phyloP scores from a whole-genome alignment of 2,329 filamentous ascomycete genomes.

The Myriosclerotinia scirpicola region DNA sequence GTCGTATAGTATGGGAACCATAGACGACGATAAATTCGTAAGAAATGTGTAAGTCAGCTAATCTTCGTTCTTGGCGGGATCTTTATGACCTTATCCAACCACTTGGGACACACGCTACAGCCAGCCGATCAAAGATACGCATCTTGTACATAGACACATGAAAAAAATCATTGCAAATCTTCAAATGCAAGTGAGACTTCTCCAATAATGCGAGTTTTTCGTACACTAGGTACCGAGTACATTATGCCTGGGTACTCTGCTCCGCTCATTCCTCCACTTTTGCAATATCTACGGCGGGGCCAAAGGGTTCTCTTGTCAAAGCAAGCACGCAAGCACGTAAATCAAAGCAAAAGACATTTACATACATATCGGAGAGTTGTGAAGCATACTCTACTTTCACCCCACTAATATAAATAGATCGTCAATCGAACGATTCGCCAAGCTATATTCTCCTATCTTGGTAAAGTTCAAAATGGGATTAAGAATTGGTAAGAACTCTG shows the following conservation, averaged over 20 bases:
- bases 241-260: not conserved
- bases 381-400: constrained; percentile 1
- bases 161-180: not conserved
- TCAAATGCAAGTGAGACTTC: constrained; percentile 10
- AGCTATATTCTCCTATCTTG: not conserved
- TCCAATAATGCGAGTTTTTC: not conserved
- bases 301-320: constrained; percentile 1
- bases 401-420: not conserved
- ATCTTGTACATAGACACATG: not conserved
- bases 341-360: not conserved
- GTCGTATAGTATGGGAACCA: not conserved
- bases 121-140: not conserved
- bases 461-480: not conserved
- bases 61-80: not conserved
- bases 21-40: not conserved
- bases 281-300: constrained; percentile 3
- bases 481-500: not conserved
- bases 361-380: not conserved
- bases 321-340: constrained; percentile 10
- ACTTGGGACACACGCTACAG: not conserved
- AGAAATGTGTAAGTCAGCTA: not conserved
- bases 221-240: not conserved
- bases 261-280: not conserved
- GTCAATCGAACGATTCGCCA: not conserved
- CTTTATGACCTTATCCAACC: not conserved